A percentile compares a stretch with the other conserved stretches of the same genome.
Conservation (phyloP, 768 basidiomycete species). For the Leccinellum albellum region DNA sequence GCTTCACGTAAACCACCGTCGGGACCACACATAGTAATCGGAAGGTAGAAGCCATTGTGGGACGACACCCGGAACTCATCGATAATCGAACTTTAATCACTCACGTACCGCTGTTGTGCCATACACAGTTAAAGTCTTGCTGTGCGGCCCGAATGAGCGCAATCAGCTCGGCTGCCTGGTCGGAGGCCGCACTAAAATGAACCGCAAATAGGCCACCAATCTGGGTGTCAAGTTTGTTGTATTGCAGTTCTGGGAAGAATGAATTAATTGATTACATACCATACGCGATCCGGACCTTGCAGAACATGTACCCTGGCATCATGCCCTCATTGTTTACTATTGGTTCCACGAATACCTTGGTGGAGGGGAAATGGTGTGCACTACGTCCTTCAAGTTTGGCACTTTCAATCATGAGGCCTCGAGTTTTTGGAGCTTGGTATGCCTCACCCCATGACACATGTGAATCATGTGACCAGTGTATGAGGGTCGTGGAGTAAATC, state of each 20-base stretch:
- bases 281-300: constrained; percentile 4
- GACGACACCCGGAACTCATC: background rate
- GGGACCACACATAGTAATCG: background rate
- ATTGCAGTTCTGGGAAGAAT: background rate
- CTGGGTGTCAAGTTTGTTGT: background rate
- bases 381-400: background rate
- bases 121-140: background rate
- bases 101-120: background rate
- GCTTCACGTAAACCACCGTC: background rate
- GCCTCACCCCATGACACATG: constrained; percentile 6
- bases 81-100: background rate
- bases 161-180: background rate
- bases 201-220: background rate
- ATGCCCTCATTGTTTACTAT: background rate
- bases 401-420: background rate
- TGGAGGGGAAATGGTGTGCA: background rate
- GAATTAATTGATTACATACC: background rate
- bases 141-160: background rate
- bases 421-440: background rate
- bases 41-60: background rate
- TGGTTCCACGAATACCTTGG: background rate
- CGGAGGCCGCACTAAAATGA: constrained; percentile 3
- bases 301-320: background rate
- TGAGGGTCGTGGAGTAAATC: constrained; percentile 6
- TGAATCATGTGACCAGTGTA: constrained; percentile 2